These are phyloP conservation scores for Solanum habrochaites DNA, from an alignment of 257 asterid genomes.

Conservation along the genomic window DNA sequence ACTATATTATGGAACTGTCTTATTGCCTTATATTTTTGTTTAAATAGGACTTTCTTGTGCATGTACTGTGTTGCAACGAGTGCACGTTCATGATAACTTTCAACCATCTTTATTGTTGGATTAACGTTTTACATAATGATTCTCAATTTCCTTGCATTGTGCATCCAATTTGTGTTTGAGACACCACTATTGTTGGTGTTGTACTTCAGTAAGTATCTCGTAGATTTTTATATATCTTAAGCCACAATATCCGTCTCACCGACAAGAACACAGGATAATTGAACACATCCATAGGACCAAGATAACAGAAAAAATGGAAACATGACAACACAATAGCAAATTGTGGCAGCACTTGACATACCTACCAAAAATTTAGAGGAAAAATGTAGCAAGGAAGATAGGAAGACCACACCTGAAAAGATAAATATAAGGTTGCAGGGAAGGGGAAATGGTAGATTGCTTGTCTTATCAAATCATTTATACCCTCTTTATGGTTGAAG, in stretches of 20 bases:
- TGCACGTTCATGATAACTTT: not conserved
- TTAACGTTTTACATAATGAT: not conserved
- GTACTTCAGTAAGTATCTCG: not conserved
- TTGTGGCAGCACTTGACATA: not conserved
- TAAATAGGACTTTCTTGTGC: not conserved
- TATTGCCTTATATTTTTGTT: not conserved
- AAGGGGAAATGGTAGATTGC: constrained; percentile 8
- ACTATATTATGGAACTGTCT: not conserved
- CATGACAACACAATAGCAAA: not conserved
- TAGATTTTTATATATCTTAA: not conserved
- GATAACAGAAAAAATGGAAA: not conserved
- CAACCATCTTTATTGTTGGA: not conserved
- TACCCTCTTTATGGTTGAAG: constrained; percentile 26
- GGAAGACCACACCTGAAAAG: constrained; percentile 1
- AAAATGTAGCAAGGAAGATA: not conserved
- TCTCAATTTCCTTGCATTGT: not conserved
- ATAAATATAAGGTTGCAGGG: not conserved
- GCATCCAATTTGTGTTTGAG: not conserved
- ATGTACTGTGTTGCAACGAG: not conserved
- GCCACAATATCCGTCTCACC: not conserved
- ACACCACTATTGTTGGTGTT: not conserved
- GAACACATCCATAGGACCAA: not conserved
- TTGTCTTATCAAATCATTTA: constrained; percentile 20
- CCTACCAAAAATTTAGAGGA: not conserved
- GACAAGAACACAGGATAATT: not conserved